Evolutionary conservation across 257 asterid species (phyloP).

Genomic region (Parsonsia alboflavescens): DNA sequence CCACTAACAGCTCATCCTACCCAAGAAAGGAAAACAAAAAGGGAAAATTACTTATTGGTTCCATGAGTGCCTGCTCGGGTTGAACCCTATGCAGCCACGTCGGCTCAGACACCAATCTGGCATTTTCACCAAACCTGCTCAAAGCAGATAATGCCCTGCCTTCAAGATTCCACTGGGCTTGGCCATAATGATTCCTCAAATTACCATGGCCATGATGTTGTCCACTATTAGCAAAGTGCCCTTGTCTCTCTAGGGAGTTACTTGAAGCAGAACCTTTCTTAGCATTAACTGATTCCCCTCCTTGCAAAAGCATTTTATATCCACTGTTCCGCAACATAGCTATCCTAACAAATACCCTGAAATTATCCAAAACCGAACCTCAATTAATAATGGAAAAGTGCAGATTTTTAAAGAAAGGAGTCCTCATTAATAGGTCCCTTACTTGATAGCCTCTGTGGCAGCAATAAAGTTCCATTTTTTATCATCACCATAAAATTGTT

Average conservation of each 20-base stretch:
- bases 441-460: conserved; percentile 74
- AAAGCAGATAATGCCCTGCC: conserved; percentile 92
- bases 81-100: conserved; percentile 79
- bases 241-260: conserved; percentile 29
- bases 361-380: conserved; percentile 20
- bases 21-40: no score
- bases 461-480: conserved; percentile 89
- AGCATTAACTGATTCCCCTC: conserved; percentile 66
- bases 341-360: conserved; percentile 77
- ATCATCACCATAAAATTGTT: conserved; percentile 70
- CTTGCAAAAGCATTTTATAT: conserved; percentile 89
- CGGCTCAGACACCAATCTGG: conserved; percentile 61
- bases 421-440: conserved; percentile 16
- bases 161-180: conserved; percentile 54
- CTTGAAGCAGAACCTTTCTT: conserved; percentile 29
- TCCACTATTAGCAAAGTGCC: conserved; percentile 27
- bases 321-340: conserved; percentile 59
- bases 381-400: conserved; percentile 10
- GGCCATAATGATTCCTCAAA: conserved; percentile 36
- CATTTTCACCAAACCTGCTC: conserved; percentile 75
- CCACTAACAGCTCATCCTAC: neutral
- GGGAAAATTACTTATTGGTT: conserved; percentile 47
- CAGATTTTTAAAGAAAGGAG: conserved; percentile 8
- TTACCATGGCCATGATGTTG: conserved; percentile 34
- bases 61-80: conserved; percentile 60